These are phyloP conservation scores for Asparagopsis taxiformis DNA, from an alignment of 31 red algal genomes.

Conservation along the genomic window DNA sequence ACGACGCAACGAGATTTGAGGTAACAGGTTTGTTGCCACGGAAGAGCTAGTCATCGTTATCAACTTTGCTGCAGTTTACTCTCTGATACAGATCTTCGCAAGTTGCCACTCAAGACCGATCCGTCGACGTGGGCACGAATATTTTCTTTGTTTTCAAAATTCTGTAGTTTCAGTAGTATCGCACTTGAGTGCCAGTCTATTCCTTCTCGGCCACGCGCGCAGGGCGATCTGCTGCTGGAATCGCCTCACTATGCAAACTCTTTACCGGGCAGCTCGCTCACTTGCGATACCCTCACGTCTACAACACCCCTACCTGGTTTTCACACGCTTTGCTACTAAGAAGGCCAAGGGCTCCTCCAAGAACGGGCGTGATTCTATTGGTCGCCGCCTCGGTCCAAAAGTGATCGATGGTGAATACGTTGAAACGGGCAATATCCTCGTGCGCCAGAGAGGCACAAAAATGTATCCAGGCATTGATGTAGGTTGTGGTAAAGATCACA, in stretches of 20 bases:
- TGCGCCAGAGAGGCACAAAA: slow-evolving; percentile 78
- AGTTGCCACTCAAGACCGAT: no score
- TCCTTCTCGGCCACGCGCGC: no score
- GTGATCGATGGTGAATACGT: slow-evolving; percentile 74
- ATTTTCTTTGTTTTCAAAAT: no score
- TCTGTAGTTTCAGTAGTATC: no score
- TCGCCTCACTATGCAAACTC: neutral
- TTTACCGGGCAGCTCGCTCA: slow-evolving; percentile 11
- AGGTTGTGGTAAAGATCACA: slow-evolving; percentile 78
- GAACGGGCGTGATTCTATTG: slow-evolving; percentile 74
- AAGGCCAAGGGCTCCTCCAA: slow-evolving; percentile 67
- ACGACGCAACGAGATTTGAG: slow-evolving; percentile 1
- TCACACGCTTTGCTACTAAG: slow-evolving; percentile 62
- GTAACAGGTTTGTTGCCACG: slow-evolving; percentile 3
- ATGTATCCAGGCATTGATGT: slow-evolving; percentile 64
- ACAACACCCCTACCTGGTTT: slow-evolving; percentile 1
- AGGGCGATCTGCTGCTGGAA: no score
- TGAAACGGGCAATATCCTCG: slow-evolving; percentile 66
- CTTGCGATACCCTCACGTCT: neutral
- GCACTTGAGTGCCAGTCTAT: no score
- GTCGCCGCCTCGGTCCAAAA: slow-evolving; percentile 72
- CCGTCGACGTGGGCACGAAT: no score
- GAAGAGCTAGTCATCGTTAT: no score
- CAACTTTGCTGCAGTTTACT: no score
- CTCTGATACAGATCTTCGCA: no score